A percentile compares a stretch with the other conserved stretches of the same genome.
Evolutionary conservation across 352 stramenopile genomes (phyloP).

Genomic region (Phytophthora tentaculata): DNA sequence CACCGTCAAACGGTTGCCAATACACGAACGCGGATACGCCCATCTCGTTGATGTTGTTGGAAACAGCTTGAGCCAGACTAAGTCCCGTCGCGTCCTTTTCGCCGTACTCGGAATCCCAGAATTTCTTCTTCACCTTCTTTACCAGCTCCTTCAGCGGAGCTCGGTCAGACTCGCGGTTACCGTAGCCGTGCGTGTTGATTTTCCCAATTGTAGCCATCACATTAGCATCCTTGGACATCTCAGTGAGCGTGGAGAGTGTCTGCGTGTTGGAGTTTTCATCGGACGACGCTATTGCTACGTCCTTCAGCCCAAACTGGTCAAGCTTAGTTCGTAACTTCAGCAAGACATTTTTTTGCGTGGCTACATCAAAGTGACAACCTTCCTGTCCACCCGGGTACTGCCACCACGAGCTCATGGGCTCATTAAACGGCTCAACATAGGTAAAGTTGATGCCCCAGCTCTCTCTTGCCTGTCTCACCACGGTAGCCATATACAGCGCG

Average conservation of each 20-base stretch:
- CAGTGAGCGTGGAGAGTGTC: conserved; percentile 41
- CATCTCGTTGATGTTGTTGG: conserved; percentile 65
- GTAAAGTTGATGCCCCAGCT: conserved; percentile 57
- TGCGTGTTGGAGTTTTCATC: conserved; percentile 61
- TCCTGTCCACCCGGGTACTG: conserved; percentile 40
- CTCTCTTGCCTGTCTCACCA: conserved; percentile 49
- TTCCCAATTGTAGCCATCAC: conserved; percentile 50
- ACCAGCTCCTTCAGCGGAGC: conserved; percentile 40
- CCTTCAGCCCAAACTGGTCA: conserved; percentile 37
- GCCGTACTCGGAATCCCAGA: conserved; percentile 74
- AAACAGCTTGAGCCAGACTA: conserved; percentile 56
- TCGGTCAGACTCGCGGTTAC: conserved; percentile 46
- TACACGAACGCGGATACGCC: conserved; percentile 68
- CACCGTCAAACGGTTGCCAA: conserved; percentile 61
- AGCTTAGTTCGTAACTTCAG: conserved; percentile 46
- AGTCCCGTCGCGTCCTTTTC: conserved; percentile 55
- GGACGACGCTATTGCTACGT: conserved; percentile 46
- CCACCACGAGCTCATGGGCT: conserved; percentile 45
- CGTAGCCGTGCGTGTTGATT: conserved; percentile 69
- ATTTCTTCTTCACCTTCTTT: conserved; percentile 41
- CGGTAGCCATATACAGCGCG: conserved; percentile 50
- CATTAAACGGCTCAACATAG: conserved; percentile 69
- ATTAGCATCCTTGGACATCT: conserved; percentile 28
- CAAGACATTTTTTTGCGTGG: conserved; percentile 51
- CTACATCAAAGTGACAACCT: conserved; percentile 56